These are phyloP conservation scores for Phlebiopsis flavidoalba DNA, from an alignment of 768 basidiomycete species.

Conservation along the genomic window DNA sequence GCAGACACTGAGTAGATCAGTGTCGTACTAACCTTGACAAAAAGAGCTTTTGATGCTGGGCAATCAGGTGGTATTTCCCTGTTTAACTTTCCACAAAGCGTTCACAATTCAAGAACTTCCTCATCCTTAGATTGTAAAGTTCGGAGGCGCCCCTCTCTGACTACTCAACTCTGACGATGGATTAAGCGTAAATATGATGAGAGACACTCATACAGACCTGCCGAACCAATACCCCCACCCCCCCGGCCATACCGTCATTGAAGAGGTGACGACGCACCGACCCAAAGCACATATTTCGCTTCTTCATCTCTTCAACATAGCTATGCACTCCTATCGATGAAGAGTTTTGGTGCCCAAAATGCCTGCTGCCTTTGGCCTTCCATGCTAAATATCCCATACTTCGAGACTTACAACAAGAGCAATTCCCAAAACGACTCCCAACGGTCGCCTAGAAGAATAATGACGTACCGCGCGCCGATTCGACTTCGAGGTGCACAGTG, in stretches of 20 bases:
- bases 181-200: conserved; percentile 95
- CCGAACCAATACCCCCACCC: conserved; percentile 62
- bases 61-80: conserved; percentile 77
- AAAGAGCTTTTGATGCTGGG: conserved; percentile 98
- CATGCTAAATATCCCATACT: conserved; percentile 80
- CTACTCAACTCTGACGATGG: background rate
- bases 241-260: conserved; percentile 65
- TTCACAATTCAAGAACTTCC: background rate
- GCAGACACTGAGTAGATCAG: conserved; percentile 94
- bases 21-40: conserved; percentile 92
- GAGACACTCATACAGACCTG: conserved; percentile 73
- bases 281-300: background rate
- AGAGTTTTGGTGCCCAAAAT: conserved; percentile 89
- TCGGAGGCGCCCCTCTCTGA: background rate
- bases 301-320: conserved; percentile 32
- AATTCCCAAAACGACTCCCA: conserved; percentile 45
- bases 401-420: conserved; percentile 68
- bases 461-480: conserved; percentile 66
- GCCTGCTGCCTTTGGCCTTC: conserved; percentile 92
- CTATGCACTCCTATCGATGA: conserved; percentile 74
- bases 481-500: conserved; percentile 65
- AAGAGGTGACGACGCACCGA: conserved; percentile 46
- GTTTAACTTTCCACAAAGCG: background rate
- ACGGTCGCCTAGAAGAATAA: conserved; percentile 47
- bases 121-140: conserved; percentile 42